phyloP scores from a whole-genome alignment of 306 rosid genomes.

The Cucumis melo region DNA sequence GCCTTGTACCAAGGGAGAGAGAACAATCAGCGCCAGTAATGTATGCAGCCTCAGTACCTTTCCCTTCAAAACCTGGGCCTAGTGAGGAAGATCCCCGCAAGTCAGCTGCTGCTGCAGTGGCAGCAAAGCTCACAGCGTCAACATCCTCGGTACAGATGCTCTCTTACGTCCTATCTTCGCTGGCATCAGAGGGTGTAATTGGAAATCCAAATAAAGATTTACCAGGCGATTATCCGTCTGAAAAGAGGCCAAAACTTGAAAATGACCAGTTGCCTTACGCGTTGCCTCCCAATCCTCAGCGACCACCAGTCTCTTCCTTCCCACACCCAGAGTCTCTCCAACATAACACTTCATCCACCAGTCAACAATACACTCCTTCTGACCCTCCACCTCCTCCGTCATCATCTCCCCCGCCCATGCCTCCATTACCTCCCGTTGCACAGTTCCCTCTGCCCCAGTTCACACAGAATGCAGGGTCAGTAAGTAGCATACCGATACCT shows the following conservation, averaged over 20 bases:
- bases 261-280: conserved; percentile 45
- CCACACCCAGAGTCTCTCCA: conserved; percentile 41
- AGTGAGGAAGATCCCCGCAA: conserved; percentile 67
- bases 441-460: conserved; percentile 59
- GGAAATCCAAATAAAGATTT: conserved; percentile 47
- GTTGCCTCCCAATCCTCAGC: conserved; percentile 48
- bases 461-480: conserved; percentile 54
- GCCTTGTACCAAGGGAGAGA: conserved; percentile 38
- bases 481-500: conserved; percentile 31
- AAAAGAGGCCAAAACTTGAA: conserved; percentile 68
- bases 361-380: conserved; percentile 43
- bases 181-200: conserved; percentile 92
- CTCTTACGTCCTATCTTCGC: conserved; percentile 80
- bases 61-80: conserved; percentile 42
- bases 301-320: conserved; percentile 34
- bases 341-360: conserved; percentile 29
- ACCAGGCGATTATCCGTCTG: conserved; percentile 46
- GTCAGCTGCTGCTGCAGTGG: conserved; percentile 98
- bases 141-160: conserved; percentile 93
- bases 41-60: conserved; percentile 40
- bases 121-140: conserved; percentile 90
- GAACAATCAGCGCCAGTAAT: conserved; percentile 78
- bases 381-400: conserved; percentile 81
- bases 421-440: conserved; percentile 69
- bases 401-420: conserved; percentile 77